Evolutionary conservation across 2,329 filamentous ascomycete genomes (phyloP).

Genomic region (Colletotrichum simmondsii): DNA sequence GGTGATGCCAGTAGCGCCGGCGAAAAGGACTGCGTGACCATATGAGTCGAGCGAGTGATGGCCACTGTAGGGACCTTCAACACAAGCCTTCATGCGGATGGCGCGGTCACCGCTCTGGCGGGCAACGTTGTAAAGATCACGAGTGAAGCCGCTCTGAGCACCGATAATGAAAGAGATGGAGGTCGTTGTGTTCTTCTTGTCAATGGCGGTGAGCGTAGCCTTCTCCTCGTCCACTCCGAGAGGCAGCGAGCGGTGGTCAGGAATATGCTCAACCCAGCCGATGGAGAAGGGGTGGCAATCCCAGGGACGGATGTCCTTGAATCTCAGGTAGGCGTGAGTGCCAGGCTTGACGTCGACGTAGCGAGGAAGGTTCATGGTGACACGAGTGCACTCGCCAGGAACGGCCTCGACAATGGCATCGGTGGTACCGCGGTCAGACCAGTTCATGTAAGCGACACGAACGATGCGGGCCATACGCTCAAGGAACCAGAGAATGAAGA

Average conservation of each 20-base stretch:
- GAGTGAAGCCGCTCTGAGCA: slow-evolving; percentile 88
- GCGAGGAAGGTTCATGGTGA: slow-evolving; percentile 76
- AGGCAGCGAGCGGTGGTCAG: slow-evolving; percentile 48
- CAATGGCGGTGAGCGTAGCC: slow-evolving; percentile 47
- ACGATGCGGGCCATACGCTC: slow-evolving; percentile 75
- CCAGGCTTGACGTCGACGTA: slow-evolving; percentile 75
- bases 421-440: slow-evolving; percentile 67
- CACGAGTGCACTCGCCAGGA: slow-evolving; percentile 75
- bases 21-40: slow-evolving; percentile 90
- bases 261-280: slow-evolving; percentile 74
- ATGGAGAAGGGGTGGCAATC: slow-evolving; percentile 84
- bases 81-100: slow-evolving; percentile 75
- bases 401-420: slow-evolving; percentile 75
- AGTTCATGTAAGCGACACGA: slow-evolving; percentile 75
- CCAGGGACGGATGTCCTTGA: slow-evolving; percentile 73
- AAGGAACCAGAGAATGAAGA: slow-evolving; percentile 80
- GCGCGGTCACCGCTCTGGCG: slow-evolving; percentile 60
- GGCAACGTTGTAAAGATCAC: slow-evolving; percentile 80
- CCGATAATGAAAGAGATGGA: slow-evolving; percentile 85
- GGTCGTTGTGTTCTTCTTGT: slow-evolving; percentile 58
- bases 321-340: slow-evolving; percentile 80
- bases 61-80: slow-evolving; percentile 90
- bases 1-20: slow-evolving; percentile 93
- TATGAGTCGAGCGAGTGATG: slow-evolving; percentile 91
- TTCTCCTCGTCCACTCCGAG: slow-evolving; percentile 46